Evolutionary conservation across 495 filamentous ascomycete species (phyloP).

Genomic region (Penicillium odoratum): DNA sequence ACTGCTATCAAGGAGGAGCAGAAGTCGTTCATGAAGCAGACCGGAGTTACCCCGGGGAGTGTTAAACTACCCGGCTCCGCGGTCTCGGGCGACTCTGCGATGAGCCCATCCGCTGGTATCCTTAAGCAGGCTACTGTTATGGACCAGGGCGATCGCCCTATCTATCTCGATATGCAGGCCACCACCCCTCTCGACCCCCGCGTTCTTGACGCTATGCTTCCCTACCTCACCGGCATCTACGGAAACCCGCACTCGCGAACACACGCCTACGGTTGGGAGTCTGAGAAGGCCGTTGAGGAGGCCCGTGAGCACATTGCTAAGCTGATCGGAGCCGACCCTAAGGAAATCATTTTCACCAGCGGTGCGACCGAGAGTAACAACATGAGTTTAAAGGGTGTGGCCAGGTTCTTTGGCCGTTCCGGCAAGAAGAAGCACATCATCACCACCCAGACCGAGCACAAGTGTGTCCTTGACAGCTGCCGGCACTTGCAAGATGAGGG

Average conservation of each 20-base stretch:
- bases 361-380: constrained; percentile 99
- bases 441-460: constrained; percentile 96
- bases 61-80: constrained; percentile 57
- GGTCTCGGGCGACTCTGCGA: constrained; percentile 61
- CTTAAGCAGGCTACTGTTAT: constrained; percentile 90
- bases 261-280: constrained; percentile 98
- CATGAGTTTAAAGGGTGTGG: constrained; percentile 98
- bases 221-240: constrained; percentile 89
- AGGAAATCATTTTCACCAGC: constrained; percentile 98
- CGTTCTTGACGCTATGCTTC: constrained; percentile 95
- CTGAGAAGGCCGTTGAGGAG: constrained; percentile 86
- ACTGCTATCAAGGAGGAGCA: constrained; percentile 81
- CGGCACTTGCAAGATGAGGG: constrained; percentile 96
- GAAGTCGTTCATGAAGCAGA: constrained; percentile 71
- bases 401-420: constrained; percentile 85
- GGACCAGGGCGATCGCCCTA: constrained; percentile 91
- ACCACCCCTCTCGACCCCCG: constrained; percentile 95
- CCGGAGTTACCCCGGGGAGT: constrained; percentile 58
- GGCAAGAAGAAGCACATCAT: constrained; percentile 99
- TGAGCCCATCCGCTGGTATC: constrained; percentile 84
- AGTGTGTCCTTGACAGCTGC: constrained; percentile 96
- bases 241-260: constrained; percentile 97
- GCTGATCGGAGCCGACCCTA: constrained; percentile 90
- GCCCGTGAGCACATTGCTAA: constrained; percentile 80
- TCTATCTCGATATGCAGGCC: constrained; percentile 98